Evolutionary conservation across 148 eudicot genomes (phyloP), one percentile per base, ranked within the genome.

Genomic region (Fagopyrum esculentum): DNA sequence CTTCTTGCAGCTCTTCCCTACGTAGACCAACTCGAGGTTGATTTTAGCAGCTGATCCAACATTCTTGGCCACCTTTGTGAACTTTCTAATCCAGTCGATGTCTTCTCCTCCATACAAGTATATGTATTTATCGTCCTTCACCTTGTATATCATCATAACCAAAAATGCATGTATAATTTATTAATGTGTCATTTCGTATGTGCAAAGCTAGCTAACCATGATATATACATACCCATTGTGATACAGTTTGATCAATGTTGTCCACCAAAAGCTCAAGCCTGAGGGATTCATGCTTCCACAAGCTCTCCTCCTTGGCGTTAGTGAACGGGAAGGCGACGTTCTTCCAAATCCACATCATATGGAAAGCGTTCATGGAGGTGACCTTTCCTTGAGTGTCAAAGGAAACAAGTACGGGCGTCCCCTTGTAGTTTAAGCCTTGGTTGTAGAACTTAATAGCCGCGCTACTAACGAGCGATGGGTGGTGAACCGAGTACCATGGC

Each of bases 301-400:
- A 64, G 10, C 10, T 51, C 19, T 46, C 59, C 77, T 85, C 88
- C 54, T 43, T 75, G 1, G 4, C 9, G 4, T 63, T 79, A 2
- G 88, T 79, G 40, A 83, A 83, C 50, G 85, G 84, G 73, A 81
- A 77, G 10, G 83, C 80, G 0, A 15, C n/a, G 69, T 60, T 79
- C 75, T 78, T 80, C 88, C 88, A 85, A 9, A 85, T 85, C 82
- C 81, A 79, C 82, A 85, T 64, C 88, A 85, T 83, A 63, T 79
- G 85, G 6, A 81, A 69, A 4, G 88, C 84, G 74, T 85, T 81
- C 4, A 73, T 78, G 74, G 77, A 81, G 29, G 81, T 26, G 16
- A 78, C 78, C 73, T 55, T 73, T 0, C 84, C 84, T 8, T 45
- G 73, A 40, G 79, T 78, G 64, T 81, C 84, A 43, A 85, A 10